phyloP scores from a whole-genome alignment of 1,284 basidiomycete genomes.

The Mycosarcoma maydis region DNA sequence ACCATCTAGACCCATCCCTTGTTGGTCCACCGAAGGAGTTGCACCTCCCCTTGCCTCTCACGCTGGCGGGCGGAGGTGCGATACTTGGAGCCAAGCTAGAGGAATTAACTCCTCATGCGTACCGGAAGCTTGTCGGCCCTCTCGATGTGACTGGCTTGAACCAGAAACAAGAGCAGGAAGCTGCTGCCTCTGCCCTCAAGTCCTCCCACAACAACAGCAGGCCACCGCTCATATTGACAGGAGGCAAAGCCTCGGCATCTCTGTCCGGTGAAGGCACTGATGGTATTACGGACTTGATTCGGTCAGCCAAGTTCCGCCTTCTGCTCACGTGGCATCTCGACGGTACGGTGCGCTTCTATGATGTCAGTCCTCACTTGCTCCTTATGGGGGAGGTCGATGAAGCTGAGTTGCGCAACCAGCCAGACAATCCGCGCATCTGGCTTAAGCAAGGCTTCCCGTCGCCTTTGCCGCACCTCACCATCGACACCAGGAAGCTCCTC shows the following conservation, averaged over 20 bases:
- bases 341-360: slow-evolving; percentile 60
- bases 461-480: slow-evolving; percentile 60
- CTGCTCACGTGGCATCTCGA: slow-evolving; percentile 64
- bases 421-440: slow-evolving; percentile 15
- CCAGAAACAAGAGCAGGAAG: slow-evolving; percentile 38
- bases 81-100: slow-evolving; percentile 52
- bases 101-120: slow-evolving; percentile 44
- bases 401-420: slow-evolving; percentile 21
- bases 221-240: slow-evolving; percentile 33
- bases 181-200: slow-evolving; percentile 17
- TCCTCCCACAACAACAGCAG: slow-evolving; percentile 22
- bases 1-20: neutral
- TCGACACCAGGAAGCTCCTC: slow-evolving; percentile 37
- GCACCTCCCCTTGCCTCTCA: slow-evolving; percentile 55
- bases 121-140: slow-evolving; percentile 52
- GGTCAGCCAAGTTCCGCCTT: slow-evolving; percentile 37
- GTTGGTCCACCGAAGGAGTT: slow-evolving; percentile 31
- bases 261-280: slow-evolving; percentile 30
- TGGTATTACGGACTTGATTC: slow-evolving; percentile 26
- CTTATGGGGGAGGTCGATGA: slow-evolving; percentile 48
- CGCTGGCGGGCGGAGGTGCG: slow-evolving; percentile 52
- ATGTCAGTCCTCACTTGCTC: slow-evolving; percentile 59
- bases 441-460: slow-evolving; percentile 54
- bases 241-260: slow-evolving; percentile 47
- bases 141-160: slow-evolving; percentile 38